Base-by-base conservation (phyloP, 2,329 filamentous ascomycete genomes). In the Cladosporium oxysporum region DNA sequence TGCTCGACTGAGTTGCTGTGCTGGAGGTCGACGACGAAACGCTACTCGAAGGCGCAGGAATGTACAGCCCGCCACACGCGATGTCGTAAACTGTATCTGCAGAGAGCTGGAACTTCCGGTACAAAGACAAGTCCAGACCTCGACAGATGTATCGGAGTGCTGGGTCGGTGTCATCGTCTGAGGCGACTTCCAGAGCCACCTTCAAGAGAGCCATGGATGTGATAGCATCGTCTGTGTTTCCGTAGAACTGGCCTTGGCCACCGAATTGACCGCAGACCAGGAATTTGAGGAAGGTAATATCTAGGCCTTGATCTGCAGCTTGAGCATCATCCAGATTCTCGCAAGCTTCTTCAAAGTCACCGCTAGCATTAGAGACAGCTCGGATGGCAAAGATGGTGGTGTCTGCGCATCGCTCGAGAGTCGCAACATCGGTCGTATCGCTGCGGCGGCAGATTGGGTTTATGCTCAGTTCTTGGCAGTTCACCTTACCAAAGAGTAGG, bases 361-460 rank as follows among this genome's bases (percentile, higher is more conserved):
- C 23, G 33, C 23, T 53, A 73, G 91, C 90, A 71, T 83, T 85
- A 77, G 95, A 91, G 73, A 91, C 92, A 52, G 92, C 92, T 47
- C 89, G 89, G 69, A 96, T 91, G 69, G 90, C 72, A 37, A 84
- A 81, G 73, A 90, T 92, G 72, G 87, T 84, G 6, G 60, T 49
- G 83, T 29, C 21, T 4, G 23, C 11, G 49, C 60, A 62, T 18
- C 31, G 60, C 23, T 62, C 16, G 31, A 62, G 60, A 14, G 31
- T 62, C 10, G 33, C 8, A 26, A 33, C n/a, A 52, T 62, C 60
- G n/a, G n/a, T 60, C 10, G 60, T 52, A 26, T 55, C 60, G 33
- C 49, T 55, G 18, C 60, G 60, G 16, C 10, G 33, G 49, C 60
- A 62, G 10, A 26, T 31, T 8, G 60, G 60, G 10, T 21, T 60